Conservation (phyloP, 192 early-diverging fungal genomes). For the Lobosporangium transversale region DNA sequence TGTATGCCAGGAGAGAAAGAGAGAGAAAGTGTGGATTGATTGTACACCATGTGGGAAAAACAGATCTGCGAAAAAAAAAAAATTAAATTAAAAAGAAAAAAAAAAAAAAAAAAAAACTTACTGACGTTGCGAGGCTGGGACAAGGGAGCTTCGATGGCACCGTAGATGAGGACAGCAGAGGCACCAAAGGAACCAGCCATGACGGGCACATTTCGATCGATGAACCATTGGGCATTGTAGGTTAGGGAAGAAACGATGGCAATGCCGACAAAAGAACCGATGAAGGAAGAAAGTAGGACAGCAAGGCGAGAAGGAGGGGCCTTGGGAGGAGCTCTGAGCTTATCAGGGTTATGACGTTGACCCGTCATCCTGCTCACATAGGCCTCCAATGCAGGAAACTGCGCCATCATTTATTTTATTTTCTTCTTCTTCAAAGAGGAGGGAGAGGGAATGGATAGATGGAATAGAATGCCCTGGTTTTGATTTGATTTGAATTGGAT, state of each 20-base stretch:
- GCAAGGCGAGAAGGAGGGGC: constrained; percentile 28
- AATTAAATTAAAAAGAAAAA: background rate
- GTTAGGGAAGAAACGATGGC: constrained; percentile 31
- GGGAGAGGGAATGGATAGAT: too few relatives aligned
- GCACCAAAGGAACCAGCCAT: constrained; percentile 60
- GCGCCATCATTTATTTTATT: too few relatives aligned
- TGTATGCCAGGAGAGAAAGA: too few relatives aligned
- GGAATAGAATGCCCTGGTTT: too few relatives aligned
- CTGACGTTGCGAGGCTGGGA: constrained; percentile 66
- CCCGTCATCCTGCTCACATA: constrained; percentile 32
- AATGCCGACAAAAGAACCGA: constrained; percentile 54
- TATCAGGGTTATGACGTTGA: constrained; percentile 28
- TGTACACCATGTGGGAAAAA: too few relatives aligned
- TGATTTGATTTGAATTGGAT: too few relatives aligned
- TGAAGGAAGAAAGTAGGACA: constrained; percentile 47
- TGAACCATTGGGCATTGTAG: constrained; percentile 38
- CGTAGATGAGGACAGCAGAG: constrained; percentile 68
- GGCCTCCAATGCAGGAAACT: constrained; percentile 9
- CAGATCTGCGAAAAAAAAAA: too few relatives aligned
- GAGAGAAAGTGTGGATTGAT: too few relatives aligned
- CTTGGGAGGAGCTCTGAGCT: constrained; percentile 2
- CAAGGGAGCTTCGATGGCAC: constrained; percentile 67
- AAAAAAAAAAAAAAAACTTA: constrained; percentile 18
- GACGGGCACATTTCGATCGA: constrained; percentile 32
- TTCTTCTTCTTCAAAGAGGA: too few relatives aligned